Conservation (phyloP, 164 flowering plant species). For the Chimonanthus salicifolius region DNA sequence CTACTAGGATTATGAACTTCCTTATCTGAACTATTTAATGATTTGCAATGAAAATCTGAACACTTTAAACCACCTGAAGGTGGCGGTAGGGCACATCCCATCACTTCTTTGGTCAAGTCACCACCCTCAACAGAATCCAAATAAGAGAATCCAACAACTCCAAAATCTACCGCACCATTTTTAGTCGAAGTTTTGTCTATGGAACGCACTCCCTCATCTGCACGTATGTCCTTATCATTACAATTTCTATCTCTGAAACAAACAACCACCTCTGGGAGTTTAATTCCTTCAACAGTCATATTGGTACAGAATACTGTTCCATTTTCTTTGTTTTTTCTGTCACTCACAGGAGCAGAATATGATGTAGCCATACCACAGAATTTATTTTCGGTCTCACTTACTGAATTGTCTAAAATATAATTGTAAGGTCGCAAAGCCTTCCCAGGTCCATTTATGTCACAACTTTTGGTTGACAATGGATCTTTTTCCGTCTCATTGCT, state of each 20-base stretch:
- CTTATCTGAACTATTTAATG: not conserved
- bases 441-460: not conserved
- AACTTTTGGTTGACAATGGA: constrained; percentile 11
- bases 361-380: constrained; percentile 10
- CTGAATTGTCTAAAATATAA: constrained; percentile 7
- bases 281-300: constrained; percentile 40
- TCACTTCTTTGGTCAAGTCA: constrained; percentile 15
- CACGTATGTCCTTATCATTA: too few relatives aligned
- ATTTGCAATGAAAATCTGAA: not conserved
- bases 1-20: not conserved
- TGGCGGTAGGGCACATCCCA: not conserved
- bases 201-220: constrained; percentile 47
- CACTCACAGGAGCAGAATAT: constrained; percentile 10
- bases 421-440: not conserved
- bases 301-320: constrained; percentile 33
- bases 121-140: constrained; percentile 19
- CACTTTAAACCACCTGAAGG: not conserved
- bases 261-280: too few relatives aligned
- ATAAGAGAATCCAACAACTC: constrained; percentile 7
- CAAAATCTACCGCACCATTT: constrained; percentile 15
- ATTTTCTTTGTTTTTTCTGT: constrained; percentile 14
- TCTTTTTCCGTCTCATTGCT: constrained; percentile 5
- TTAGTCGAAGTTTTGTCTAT: constrained; percentile 32
- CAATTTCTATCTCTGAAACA: too few relatives aligned
- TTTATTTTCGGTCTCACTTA: constrained; percentile 9